Evolutionary conservation across 106 monocot genomes (phyloP).

Genomic region (Hemerocallis citrina): DNA sequence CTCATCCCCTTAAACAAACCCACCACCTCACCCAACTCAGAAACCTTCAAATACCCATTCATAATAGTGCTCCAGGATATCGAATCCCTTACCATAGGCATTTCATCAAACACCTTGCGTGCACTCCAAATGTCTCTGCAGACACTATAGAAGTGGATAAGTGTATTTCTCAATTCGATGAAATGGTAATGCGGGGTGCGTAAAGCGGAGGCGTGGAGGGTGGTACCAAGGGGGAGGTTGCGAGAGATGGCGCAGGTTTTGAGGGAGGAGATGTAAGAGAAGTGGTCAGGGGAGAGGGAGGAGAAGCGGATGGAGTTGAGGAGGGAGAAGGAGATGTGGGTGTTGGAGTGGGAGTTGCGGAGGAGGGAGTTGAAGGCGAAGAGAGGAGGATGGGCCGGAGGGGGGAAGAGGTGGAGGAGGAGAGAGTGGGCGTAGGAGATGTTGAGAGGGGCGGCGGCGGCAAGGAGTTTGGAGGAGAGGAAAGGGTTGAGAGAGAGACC

Average conservation of each 20-base stretch:
- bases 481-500: constrained; percentile 4
- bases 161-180: constrained; percentile 25
- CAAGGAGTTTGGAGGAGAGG: too few relatives aligned
- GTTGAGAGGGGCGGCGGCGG: too few relatives aligned
- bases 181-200: constrained; percentile 13
- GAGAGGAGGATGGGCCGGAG: constrained; percentile 6
- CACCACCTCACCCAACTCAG: constrained; percentile 1
- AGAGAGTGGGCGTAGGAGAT: too few relatives aligned
- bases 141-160: constrained; percentile 28
- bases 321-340: too few relatives aligned
- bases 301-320: too few relatives aligned
- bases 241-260: constrained; percentile 20
- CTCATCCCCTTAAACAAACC: constrained; percentile 17
- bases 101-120: too few relatives aligned
- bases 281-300: too few relatives aligned
- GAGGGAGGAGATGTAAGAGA: constrained; percentile 27
- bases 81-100: too few relatives aligned
- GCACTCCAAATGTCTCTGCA: constrained; percentile 7
- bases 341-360: too few relatives aligned
- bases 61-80: too few relatives aligned
- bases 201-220: constrained; percentile 16
- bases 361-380: constrained; percentile 6
- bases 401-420: constrained; percentile 15
- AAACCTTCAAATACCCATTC: constrained; percentile 18
- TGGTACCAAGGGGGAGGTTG: constrained; percentile 3